Evolutionary conservation across 169 alveolate genomes (phyloP).

Genomic region (Plasmodium berghei): DNA sequence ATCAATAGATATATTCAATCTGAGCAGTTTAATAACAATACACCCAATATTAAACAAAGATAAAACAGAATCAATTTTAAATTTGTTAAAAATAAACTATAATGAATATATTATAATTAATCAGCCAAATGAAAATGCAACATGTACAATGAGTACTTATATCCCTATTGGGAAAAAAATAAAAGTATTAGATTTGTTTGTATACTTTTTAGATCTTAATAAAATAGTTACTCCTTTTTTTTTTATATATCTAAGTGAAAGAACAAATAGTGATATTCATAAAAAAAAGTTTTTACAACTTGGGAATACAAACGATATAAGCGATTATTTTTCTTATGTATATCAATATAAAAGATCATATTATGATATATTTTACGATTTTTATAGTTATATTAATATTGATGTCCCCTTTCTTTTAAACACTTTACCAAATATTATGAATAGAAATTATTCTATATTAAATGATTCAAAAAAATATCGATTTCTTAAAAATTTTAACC

Average conservation of each 20-base stretch:
- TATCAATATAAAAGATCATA: conserved; percentile 66
- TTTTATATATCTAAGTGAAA: conserved; percentile 35
- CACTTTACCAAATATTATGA: conserved; percentile 55
- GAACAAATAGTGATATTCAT: conserved; percentile 60
- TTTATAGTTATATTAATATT: conserved; percentile 40
- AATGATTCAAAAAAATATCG: conserved; percentile 1
- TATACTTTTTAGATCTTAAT: conserved; percentile 58
- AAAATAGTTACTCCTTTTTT: conserved; percentile 72
- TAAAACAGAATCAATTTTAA: conserved; percentile 38
- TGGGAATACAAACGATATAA: conserved; percentile 36
- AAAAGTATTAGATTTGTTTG: conserved; percentile 50
- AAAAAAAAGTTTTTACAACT: conserved; percentile 50
- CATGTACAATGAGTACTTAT: conserved; percentile 7
- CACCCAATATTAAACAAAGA: conserved; percentile 51
- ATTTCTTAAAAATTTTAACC: conserved; percentile 15
- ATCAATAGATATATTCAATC: conserved; percentile 4
- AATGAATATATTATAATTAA: conserved; percentile 39
- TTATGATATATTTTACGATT: conserved; percentile 54
- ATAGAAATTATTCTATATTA: conserved; percentile 62
- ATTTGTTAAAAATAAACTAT: conserved; percentile 53
- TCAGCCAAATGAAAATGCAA: conserved; percentile 3
- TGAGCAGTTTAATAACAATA: conserved; percentile 42
- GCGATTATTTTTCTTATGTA: conserved; percentile 56
- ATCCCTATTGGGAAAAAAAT: conserved; percentile 54
- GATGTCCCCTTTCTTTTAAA: conserved; percentile 41